Evolutionary conservation across 305 asterid genomes (phyloP), one percentile per base, ranked within the genome.

Genomic region (Fraxinus velutina): DNA sequence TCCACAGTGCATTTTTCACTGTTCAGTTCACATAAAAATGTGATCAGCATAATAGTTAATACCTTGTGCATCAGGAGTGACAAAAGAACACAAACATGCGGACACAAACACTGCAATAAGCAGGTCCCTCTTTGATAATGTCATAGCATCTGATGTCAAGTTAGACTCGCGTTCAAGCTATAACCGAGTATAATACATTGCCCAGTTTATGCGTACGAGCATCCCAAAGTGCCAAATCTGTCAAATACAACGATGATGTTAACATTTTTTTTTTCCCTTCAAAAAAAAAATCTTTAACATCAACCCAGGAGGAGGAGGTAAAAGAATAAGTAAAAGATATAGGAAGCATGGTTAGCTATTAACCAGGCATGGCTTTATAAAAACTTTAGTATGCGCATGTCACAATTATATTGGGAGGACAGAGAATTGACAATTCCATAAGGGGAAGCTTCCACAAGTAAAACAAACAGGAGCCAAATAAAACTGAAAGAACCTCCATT

Each of bases 41-140:
- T 66, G 24, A 33, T 19, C 62, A 73, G 64, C 37, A 70, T 15
- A 27, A 13, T 4, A 29, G 78, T 39, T 19, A 68, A 3, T 78
- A 89, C 92, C 92, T 89, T 87, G 90, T 73, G 84, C 86, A 87
- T 86, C 88, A 55, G 90, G 86, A 19, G 88, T 75, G 37, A 88
- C 90, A 36, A 81, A 83, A 32, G 86, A 81, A 80, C 50, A 75
- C 57, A 89, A 66, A 79, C 27, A 86, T 39, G 87, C 79, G 83
- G 86, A 77, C 15, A 52, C 84, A 55, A 87, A 32, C 80, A 83
- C 81, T 81, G 84, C 84, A 44, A 84, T 83, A 72, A 90, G 87
- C 85, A 89, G 83, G 75, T 21, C 83, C 91, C 83, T 83, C 86
- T 78, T 83, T 81, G 81, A 57, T 60, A 79, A 76, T 72, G 60